Evolutionary conservation across 129 eudicot species (phyloP), one percentile per base, ranked within the genome.

Genomic region (Flaveria robusta): DNA sequence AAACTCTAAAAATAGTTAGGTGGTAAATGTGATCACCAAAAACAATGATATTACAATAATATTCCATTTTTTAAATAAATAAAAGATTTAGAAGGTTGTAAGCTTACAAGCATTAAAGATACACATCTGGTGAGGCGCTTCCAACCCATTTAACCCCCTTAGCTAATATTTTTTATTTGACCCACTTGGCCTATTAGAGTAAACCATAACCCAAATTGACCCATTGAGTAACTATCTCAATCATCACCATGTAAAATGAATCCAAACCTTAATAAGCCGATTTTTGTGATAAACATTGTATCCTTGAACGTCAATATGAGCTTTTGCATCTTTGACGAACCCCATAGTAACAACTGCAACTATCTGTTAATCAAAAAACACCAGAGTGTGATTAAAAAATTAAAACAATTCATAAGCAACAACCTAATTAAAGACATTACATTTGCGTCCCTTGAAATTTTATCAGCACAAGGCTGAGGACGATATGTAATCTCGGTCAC

Each of bases 301-400:
- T 43, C 99, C 99, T 87, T 94, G 99, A 82, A 94, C 96, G 71
- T 94, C 99, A 69, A 94, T 91, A 75, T 94, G 99, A 66, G 88
- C 73, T 79, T 80, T 87, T 68, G 99, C 99, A 86, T 94, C 99
- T 87, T 94, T 94, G 56, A 94, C 97, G 49, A 94, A 94, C 41
- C 99, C 99, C 92, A 91, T 81, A 50, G 93, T 94, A 58, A 94
- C 96, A 81, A 77, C 75, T 68, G 99, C 99, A 69, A 94, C 90
- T 85, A 94, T 78, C 99, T 94, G 81, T 85, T 22, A 46, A 66
- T 59, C 34, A 51, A 34, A n/a, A n/a, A 63, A 71, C 24, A 24
- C 34, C 45, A 80, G 31, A 64, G 66, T 24, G 62, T 16, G 50
- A 26, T 63, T 34, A 75, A 74, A 64, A 58, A n/a, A 41, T 18